Percentiles rank a stretch among this genome's conserved stretches.
phyloP scores from a whole-genome alignment of 2,329 filamentous ascomycete species.

The Venturia asperata region DNA sequence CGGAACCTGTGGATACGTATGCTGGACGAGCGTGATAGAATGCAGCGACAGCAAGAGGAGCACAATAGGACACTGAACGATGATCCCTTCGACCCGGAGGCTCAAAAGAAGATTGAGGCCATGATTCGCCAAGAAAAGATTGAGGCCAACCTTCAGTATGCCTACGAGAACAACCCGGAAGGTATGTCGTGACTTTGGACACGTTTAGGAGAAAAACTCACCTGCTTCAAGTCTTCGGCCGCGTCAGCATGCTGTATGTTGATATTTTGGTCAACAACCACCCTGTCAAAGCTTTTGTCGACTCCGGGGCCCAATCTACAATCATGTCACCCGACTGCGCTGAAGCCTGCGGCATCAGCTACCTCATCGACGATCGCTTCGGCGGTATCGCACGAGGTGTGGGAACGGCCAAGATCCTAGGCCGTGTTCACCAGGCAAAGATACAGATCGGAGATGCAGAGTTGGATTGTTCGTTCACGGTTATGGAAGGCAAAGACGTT shows the following conservation, averaged over 20 bases:
- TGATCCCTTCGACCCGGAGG: slow-evolving; percentile 89
- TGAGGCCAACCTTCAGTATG: slow-evolving; percentile 81
- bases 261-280: slow-evolving; percentile 90
- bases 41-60: slow-evolving; percentile 69
- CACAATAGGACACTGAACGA: slow-evolving; percentile 82
- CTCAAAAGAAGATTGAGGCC: slow-evolving; percentile 88
- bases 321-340: slow-evolving; percentile 97
- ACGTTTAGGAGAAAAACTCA: slow-evolving; percentile 20
- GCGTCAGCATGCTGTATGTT: slow-evolving; percentile 94
- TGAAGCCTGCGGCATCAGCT: slow-evolving; percentile 90
- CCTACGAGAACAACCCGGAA: slow-evolving; percentile 95
- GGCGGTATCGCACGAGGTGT: slow-evolving; percentile 89
- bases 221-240: slow-evolving; percentile 65
- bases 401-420: slow-evolving; percentile 88
- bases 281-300: slow-evolving; percentile 90
- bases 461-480: slow-evolving; percentile 91
- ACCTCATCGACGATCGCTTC: slow-evolving; percentile 86
- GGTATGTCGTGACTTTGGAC: slow-evolving; percentile 38
- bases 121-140: slow-evolving; percentile 94
- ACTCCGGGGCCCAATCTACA: slow-evolving; percentile 94
- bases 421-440: slow-evolving; percentile 88
- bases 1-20: slow-evolving; percentile 62
- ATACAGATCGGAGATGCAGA: slow-evolving; percentile 87
- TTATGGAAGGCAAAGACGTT: slow-evolving; percentile 98
- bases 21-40: slow-evolving; percentile 62